Evolutionary conservation across 345 rosid species (phyloP).

Genomic region (Lenwebbia sp.): DNA sequence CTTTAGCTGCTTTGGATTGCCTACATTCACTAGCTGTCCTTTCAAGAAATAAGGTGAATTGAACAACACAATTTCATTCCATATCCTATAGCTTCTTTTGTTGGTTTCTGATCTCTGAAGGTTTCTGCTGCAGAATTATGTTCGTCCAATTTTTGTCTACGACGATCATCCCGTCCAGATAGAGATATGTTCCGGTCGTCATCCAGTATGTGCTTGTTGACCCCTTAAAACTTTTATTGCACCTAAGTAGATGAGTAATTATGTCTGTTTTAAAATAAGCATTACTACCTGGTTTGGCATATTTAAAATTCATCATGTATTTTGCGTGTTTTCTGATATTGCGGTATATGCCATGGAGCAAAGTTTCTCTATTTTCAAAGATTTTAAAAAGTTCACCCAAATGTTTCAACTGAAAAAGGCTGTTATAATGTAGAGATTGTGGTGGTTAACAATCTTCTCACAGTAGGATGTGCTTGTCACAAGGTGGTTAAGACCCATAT

Average conservation of each 20-base stretch:
- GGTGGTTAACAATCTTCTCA: neutral
- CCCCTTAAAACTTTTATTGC: neutral
- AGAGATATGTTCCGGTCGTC: constrained; percentile 64
- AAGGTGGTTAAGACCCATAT: neutral
- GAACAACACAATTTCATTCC: neutral
- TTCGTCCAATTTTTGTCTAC: constrained; percentile 51
- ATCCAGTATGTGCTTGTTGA: constrained; percentile 48
- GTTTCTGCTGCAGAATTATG: constrained; percentile 53
- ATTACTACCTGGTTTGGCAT: neutral
- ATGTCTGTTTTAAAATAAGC: neutral
- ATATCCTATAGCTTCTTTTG: neutral
- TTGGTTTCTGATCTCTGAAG: neutral
- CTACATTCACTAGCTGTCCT: constrained; percentile 79
- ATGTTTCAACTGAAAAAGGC: neutral
- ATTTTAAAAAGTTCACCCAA: neutral
- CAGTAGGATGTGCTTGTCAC: neutral
- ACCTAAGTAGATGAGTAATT: neutral
- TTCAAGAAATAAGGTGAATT: constrained; percentile 58
- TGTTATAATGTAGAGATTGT: neutral
- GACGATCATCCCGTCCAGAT: constrained; percentile 69
- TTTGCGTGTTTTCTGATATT: neutral
- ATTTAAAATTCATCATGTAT: neutral
- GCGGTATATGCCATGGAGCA: neutral
- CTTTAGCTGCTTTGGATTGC: constrained; percentile 90
- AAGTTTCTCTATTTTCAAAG: neutral